Base-by-base conservation (phyloP, 208 protist species). In the Leishmania lainsoni region DNA sequence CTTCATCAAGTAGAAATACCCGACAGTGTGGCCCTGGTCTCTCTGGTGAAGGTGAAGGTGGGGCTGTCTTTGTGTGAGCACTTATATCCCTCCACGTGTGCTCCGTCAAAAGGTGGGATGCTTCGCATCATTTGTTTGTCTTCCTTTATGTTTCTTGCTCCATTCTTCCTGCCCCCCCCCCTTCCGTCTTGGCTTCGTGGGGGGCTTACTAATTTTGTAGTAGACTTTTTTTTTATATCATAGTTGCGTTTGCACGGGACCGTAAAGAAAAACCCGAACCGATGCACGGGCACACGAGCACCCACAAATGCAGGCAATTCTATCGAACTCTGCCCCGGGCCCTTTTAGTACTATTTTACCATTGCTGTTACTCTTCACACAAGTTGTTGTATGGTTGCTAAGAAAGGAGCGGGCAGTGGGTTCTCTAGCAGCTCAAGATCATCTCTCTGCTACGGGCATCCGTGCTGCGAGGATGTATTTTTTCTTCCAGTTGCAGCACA, bases 1-100 rank as follows among this genome's bases (percentile, higher is more conserved):
- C 76, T 95, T 92, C 59, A 87, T 93, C 61, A 90, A 86, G 65
- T 83, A 85, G 68, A 74, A 73, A 65, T 74, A 77, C 54, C 42
- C 72, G 29, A 39, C 51, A 22, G 45, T 54, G 69, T 54, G 29
- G 66, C 42, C 22, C 10, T 73, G 20, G 45, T 51, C 26, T 16
- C 39, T 51, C 35, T 51, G 45, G 20, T 61, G 12, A 29, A 65
- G 35, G 49, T 45, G 45, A 73, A 45, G 49, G 35, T 5, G 72
- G 52, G 61, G 52, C 49, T 22, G 72, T 63, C 32, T 39, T 45
- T 58, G 48, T 39, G 52, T 42, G 22, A 16, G 20, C 3, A 61
- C 16, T 20, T 32, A 61, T 22, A 32, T 61, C 48, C 39, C 63
- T 5, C n/a, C 17, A 26, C 45, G 45, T 73, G 69, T 0, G 20